phyloP scores from a whole-genome alignment of 2,329 filamentous ascomycete species.

The Talaromyces sp. region DNA sequence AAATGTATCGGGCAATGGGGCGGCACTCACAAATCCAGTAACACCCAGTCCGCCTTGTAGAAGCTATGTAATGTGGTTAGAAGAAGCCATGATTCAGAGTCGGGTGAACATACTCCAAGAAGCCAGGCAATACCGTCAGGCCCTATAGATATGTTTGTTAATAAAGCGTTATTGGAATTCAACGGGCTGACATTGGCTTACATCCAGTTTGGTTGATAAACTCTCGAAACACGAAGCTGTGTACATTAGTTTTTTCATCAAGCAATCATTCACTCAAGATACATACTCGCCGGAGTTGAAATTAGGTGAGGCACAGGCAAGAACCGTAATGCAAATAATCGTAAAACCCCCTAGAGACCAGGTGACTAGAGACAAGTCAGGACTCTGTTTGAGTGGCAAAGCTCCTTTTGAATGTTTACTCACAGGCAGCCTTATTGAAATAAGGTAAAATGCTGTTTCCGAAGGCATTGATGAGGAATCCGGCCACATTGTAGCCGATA shows the following conservation, averaged over 20 bases:
- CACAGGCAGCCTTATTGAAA: conserved; percentile 67
- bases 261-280: too few species aligned
- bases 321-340: conserved; percentile 69
- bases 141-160: conserved; percentile 36
- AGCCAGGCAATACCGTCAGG: conserved; percentile 63
- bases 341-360: conserved; percentile 72
- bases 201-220: conserved; percentile 72
- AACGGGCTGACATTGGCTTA: conserved; percentile 16
- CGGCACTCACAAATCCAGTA: conserved; percentile 53
- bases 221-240: conserved; percentile 58
- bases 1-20: too few species aligned
- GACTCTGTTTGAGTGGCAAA: background rate
- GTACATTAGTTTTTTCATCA: conserved; percentile 7
- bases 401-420: conserved; percentile 9
- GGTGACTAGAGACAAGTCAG: conserved; percentile 47
- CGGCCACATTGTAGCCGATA: conserved; percentile 63
- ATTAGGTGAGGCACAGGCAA: conserved; percentile 67
- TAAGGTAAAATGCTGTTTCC: conserved; percentile 63
- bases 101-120: conserved; percentile 39
- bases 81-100: background rate
- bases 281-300: conserved; percentile 66
- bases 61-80: conserved; percentile 35
- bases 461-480: conserved; percentile 68
- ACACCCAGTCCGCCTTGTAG: conserved; percentile 57
- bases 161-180: background rate